These are phyloP conservation scores for Prunus armeniaca DNA, from an alignment of 306 rosid species.

Conservation along the genomic window DNA sequence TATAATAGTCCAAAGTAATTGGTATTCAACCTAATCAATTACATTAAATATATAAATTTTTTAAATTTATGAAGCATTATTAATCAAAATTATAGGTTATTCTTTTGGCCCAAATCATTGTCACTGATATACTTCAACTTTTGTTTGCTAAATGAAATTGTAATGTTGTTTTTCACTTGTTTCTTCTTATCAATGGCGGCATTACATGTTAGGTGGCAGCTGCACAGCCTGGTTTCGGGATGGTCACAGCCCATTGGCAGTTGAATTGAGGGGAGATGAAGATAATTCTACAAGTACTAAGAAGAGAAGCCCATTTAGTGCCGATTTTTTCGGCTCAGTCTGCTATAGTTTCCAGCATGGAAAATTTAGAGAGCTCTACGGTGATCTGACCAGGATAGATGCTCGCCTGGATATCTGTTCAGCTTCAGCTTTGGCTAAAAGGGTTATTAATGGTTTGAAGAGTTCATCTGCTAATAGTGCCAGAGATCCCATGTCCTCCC, in stretches of 20 bases:
- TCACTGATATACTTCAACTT: neutral
- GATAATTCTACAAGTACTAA: neutral
- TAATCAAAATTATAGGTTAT: neutral
- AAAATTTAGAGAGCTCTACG: constrained; percentile 45
- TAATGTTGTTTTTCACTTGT: constrained; percentile 4
- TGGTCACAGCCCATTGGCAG: constrained; percentile 16
- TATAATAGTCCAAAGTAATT: neutral
- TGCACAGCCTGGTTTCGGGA: constrained; percentile 46
- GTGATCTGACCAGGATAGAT: constrained; percentile 78
- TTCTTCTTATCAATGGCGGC: constrained; percentile 14
- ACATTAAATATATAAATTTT: too few relatives aligned
- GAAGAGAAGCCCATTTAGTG: constrained; percentile 41
- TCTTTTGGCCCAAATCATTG: neutral
- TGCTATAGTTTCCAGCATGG: constrained; percentile 80
- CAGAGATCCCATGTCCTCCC: constrained; percentile 53
- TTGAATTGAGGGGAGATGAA: constrained; percentile 21
- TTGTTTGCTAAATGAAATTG: neutral
- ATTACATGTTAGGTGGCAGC: constrained; percentile 37
- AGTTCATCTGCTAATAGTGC: constrained; percentile 28
- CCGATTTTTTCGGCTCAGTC: constrained; percentile 72
- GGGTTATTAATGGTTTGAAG: constrained; percentile 51
- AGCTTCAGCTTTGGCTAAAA: constrained; percentile 60
- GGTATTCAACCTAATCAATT: neutral
- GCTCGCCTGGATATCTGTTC: constrained; percentile 78
- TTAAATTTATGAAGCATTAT: neutral